Conservation (phyloP, 306 rosid genomes). For the Acacia acuminata region DNA sequence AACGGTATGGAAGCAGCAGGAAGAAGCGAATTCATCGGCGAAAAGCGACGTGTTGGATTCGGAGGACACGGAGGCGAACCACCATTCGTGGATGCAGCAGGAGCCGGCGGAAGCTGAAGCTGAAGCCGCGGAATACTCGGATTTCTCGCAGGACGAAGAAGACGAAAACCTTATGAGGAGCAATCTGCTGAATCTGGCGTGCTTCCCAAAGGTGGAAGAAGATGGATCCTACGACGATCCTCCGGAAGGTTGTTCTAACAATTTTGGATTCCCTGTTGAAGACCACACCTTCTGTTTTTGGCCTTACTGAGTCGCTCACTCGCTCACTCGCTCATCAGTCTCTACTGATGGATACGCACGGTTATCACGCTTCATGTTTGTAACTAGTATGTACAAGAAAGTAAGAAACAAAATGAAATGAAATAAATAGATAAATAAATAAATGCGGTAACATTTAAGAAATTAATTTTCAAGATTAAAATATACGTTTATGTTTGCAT, state of each 20-base stretch:
- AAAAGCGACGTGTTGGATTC: slow-evolving; percentile 69
- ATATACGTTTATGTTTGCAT: too few species aligned
- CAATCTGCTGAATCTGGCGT: slow-evolving; percentile 30
- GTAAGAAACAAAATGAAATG: not conserved
- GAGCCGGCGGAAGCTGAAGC: slow-evolving; percentile 43
- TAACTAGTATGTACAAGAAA: not conserved
- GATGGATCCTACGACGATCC: slow-evolving; percentile 57
- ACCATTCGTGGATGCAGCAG: slow-evolving; percentile 40
- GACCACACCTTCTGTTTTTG: slow-evolving; percentile 62
- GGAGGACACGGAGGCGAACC: slow-evolving; percentile 57
- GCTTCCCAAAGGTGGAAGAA: slow-evolving; percentile 52
- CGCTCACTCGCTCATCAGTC: not conserved
- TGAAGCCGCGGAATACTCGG: slow-evolving; percentile 43
- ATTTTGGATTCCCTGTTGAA: slow-evolving; percentile 46
- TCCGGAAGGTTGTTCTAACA: slow-evolving; percentile 48
- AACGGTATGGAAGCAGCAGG: slow-evolving; percentile 61
- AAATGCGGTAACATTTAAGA: too few species aligned
- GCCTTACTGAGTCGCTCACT: slow-evolving; percentile 34
- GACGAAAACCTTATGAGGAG: slow-evolving; percentile 34
- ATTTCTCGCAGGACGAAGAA: slow-evolving; percentile 71
- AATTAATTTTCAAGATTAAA: too few species aligned
- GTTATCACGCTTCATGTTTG: not conserved
- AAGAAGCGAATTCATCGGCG: slow-evolving; percentile 72
- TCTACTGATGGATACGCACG: not conserved
- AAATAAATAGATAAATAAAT: not conserved